Conservation (phyloP, 371 early-diverging fungal genomes). For the Mucor irregularis region DNA sequence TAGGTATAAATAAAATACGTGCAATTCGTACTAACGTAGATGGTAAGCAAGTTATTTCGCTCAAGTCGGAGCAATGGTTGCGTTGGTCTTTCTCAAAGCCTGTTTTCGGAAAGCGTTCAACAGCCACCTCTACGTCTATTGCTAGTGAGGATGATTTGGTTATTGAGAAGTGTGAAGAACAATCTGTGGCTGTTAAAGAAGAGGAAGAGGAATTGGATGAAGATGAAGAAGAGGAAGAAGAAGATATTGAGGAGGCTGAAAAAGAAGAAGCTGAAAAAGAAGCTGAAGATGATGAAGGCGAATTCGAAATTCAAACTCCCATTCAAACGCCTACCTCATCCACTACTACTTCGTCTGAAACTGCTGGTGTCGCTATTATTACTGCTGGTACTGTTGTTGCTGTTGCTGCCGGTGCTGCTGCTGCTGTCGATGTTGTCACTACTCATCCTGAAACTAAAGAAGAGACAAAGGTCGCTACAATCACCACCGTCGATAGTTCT, state of each 20-base stretch:
- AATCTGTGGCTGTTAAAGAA: constrained; percentile 25
- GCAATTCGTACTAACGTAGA: constrained; percentile 22
- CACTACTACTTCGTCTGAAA: constrained; percentile 2
- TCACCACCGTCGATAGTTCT: not conserved
- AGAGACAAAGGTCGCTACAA: not conserved
- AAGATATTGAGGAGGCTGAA: constrained; percentile 22
- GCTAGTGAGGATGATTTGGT: constrained; percentile 14
- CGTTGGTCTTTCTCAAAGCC: constrained; percentile 46
- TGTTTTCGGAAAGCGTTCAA: constrained; percentile 31
- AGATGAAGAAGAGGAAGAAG: constrained; percentile 26
- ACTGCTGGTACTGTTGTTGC: constrained; percentile 5
- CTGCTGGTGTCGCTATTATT: constrained; percentile 14
- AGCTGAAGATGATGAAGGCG: constrained; percentile 8
- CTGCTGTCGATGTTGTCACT: constrained; percentile 2
- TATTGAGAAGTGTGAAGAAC: constrained; percentile 31
- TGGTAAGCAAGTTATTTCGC: constrained; percentile 21
- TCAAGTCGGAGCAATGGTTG: constrained; percentile 40
- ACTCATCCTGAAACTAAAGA: not conserved
- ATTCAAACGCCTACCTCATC: constrained; percentile 25
- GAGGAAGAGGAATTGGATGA: constrained; percentile 33
- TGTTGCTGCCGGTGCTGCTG: constrained; percentile 9
- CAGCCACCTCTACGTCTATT: not conserved
- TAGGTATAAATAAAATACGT: constrained; percentile 35
- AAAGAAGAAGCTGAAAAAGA: constrained; percentile 10
- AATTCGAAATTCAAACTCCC: constrained; percentile 17